phyloP scores from a whole-genome alignment of 345 rosid species.

The Barbarea vulgaris region DNA sequence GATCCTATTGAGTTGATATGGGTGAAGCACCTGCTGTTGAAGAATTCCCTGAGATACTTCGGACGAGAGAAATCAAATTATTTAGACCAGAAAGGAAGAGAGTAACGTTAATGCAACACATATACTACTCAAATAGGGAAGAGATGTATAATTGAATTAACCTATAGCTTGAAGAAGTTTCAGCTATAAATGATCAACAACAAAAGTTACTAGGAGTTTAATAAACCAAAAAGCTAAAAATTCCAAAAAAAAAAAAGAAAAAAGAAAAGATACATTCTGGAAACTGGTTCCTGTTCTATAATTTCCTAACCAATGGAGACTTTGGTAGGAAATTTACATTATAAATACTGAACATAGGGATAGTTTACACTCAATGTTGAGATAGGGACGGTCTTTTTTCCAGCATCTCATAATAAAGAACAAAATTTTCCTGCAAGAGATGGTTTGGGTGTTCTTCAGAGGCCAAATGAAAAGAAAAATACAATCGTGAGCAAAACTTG shows the following conservation, averaged over 20 bases:
- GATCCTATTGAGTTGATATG: slow-evolving; percentile 12
- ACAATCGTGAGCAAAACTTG: slow-evolving; percentile 10
- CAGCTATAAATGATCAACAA: slow-evolving; percentile 33
- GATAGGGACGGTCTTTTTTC: slow-evolving; percentile 73
- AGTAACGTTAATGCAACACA: slow-evolving; percentile 1
- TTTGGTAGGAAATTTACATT: slow-evolving; percentile 34
- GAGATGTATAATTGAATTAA: slow-evolving; percentile 30
- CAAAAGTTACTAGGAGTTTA: slow-evolving; percentile 14
- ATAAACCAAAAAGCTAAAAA: slow-evolving; percentile 18
- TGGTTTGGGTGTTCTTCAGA: slow-evolving; percentile 18
- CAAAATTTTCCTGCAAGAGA: slow-evolving; percentile 75
- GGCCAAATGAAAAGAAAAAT: slow-evolving; percentile 8
- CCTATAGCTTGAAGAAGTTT: slow-evolving; percentile 31
- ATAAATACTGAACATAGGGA: slow-evolving; percentile 19
- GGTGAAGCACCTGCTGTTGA: background rate
- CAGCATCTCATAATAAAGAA: slow-evolving; percentile 76
- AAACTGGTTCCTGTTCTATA: slow-evolving; percentile 29
- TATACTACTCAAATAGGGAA: background rate
- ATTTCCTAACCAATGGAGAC: slow-evolving; percentile 27
- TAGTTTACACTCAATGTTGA: slow-evolving; percentile 36
- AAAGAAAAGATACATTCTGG: too few relatives aligned
- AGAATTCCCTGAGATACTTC: slow-evolving; percentile 32
- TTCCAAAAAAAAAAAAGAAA: background rate
- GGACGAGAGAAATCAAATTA: slow-evolving; percentile 9
- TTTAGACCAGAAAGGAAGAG: slow-evolving; percentile 11